phyloP scores from a whole-genome alignment of 1,284 basidiomycete genomes.

The Malassezia obtusa region DNA sequence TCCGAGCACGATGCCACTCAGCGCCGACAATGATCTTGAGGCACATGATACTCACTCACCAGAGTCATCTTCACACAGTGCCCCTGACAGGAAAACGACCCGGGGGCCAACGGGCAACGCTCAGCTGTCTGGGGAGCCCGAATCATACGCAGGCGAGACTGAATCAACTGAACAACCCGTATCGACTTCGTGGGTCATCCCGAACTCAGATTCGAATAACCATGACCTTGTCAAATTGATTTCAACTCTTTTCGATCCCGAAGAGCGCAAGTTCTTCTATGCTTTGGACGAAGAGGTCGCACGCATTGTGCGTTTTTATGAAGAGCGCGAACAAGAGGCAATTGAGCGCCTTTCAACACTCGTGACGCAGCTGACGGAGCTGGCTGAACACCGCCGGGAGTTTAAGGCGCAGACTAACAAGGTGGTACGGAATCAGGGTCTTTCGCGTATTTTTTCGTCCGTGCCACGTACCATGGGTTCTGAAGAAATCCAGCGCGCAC shows the following conservation, averaged over 20 bases:
- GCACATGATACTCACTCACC: neutral
- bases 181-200: neutral
- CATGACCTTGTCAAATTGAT: neutral
- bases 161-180: neutral
- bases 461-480: slow-evolving; percentile 10
- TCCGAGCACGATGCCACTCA: neutral
- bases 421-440: neutral
- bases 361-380: slow-evolving; percentile 57
- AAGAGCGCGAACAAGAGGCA: slow-evolving; percentile 63
- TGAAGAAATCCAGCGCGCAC: slow-evolving; percentile 7
- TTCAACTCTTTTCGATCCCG: slow-evolving; percentile 52
- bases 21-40: neutral
- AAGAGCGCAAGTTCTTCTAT: slow-evolving; percentile 59
- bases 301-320: slow-evolving; percentile 57
- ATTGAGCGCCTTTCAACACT: slow-evolving; percentile 54
- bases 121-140: neutral
- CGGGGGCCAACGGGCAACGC: no score
- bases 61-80: neutral
- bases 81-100: no score
- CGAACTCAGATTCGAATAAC: neutral
- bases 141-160: neutral
- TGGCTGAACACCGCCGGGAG: slow-evolving; percentile 39
- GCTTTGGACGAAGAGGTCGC: slow-evolving; percentile 32
- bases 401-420: slow-evolving; percentile 21
- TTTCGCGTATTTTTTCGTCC: slow-evolving; percentile 19